Evolutionary conservation across 2,329 filamentous ascomycete species (phyloP), one percentile per base, ranked within the genome.

Genomic region (Mariannaea elegans): DNA sequence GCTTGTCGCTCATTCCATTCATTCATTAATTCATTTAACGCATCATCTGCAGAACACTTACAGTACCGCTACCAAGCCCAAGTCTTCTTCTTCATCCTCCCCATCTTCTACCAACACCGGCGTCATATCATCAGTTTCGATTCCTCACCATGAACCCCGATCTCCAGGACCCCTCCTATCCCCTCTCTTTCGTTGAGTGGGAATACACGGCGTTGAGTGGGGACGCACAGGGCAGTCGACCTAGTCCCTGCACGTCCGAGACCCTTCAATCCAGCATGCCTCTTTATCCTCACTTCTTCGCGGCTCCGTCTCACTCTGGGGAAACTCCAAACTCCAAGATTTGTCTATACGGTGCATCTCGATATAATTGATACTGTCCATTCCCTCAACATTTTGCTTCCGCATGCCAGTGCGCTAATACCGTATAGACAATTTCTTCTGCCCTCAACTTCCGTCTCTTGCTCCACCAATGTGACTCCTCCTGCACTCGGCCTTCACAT

Each of bases 261-360:
- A 13, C 29, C 32, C 34, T 42, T 24, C 45, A 57, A 50, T 16
- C 16, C 48, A 23, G 41, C 67, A 65, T 70, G 66, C 67, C 66
- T 65, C 68, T 63, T 69, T 69, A 68, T 66, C 64, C 64, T 57
- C 65, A 66, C 63, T 42, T 69, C 59, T 34, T 46, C 52, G 31
- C 16, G 54, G 56, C 54, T 39, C 44, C 42, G 29, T 59, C 49
- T 49, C 50, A 24, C 60, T 61, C 60, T 48, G 59, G 58, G 52
- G 61, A 58, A 64, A 36, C 57, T 48, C 53, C 65, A 70, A 71
- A 65, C 68, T 65, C 65, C 62, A 67, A 67, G 55, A 71, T 62
- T 63, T 70, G 67, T 64, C 68, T 71, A 71, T 71, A 71, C 68
- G 63, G 68, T 71, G 68, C 66, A 63, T 68, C 61, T 42, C 21